Percentiles rank a stretch among this genome's conserved stretches.
Evolutionary conservation across 768 basidiomycete genomes (phyloP).

Genomic region (Collybia mongolica): DNA sequence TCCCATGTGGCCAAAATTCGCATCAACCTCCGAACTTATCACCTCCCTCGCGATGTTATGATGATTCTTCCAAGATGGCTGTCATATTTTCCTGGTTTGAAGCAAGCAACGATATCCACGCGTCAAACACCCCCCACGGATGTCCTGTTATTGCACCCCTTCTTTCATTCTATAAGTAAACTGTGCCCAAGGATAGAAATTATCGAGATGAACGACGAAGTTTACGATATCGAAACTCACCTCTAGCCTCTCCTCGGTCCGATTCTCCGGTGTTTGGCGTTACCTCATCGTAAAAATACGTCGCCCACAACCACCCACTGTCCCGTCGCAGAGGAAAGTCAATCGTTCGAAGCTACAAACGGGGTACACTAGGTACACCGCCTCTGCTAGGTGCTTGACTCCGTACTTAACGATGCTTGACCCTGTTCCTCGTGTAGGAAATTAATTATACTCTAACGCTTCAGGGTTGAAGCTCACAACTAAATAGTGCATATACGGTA

Average conservation of each 20-base stretch:
- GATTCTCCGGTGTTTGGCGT: too few relatives aligned
- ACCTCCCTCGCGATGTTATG: conserved; percentile 15
- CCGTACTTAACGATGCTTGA: too few relatives aligned
- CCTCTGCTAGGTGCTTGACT: too few relatives aligned
- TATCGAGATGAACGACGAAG: conserved; percentile 9
- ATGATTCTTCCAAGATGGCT: conserved; percentile 19
- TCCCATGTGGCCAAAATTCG: conserved; percentile 16
- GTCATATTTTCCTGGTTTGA: conserved; percentile 14
- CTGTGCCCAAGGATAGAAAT: conserved; percentile 3
- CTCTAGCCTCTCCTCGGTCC: too few relatives aligned
- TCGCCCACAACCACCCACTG: too few relatives aligned
- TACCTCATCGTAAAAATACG: too few relatives aligned
- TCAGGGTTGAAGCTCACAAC: too few relatives aligned
- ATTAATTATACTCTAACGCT: too few relatives aligned
- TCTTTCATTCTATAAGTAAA: conserved; percentile 5
- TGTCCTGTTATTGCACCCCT: not conserved
- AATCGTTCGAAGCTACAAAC: too few relatives aligned
- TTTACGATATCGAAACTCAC: conserved; percentile 1
- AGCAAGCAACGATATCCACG: conserved; percentile 12
- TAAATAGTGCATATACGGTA: too few relatives aligned
- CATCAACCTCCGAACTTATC: conserved; percentile 18
- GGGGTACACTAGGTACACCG: too few relatives aligned
- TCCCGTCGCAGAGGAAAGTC: conserved; percentile 12
- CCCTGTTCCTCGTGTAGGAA: too few relatives aligned
- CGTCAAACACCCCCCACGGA: conserved; percentile 10